Conservation (phyloP, 1,284 basidiomycete genomes). For the Hemileia vastatrix region DNA sequence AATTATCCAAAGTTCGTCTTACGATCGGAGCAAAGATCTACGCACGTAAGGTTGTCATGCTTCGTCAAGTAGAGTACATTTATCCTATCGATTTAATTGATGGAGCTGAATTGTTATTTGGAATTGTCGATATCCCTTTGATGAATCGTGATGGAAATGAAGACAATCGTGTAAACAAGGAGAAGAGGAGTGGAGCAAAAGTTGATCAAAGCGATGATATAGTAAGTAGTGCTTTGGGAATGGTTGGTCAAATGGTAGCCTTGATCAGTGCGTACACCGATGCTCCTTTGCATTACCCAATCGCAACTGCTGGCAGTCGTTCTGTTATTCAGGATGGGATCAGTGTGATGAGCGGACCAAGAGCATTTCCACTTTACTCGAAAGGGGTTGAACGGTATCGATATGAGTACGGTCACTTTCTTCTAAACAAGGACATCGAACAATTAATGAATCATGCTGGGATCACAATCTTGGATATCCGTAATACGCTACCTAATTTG, state of each 20-base stretch:
- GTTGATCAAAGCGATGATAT: constrained; percentile 32
- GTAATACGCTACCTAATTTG: constrained; percentile 90
- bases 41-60: too few species aligned
- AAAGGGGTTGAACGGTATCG: constrained; percentile 90
- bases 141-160: too few species aligned
- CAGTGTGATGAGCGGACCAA: constrained; percentile 38
- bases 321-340: constrained; percentile 38
- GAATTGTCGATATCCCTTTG: too few species aligned
- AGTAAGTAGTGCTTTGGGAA: constrained; percentile 34
- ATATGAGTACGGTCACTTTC: constrained; percentile 94
- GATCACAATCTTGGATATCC: constrained; percentile 76
- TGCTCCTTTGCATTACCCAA: constrained; percentile 35
- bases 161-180: not conserved
- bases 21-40: too few species aligned
- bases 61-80: too few species aligned
- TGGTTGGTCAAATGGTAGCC: constrained; percentile 37
- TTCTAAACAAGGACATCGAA: constrained; percentile 96
- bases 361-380: constrained; percentile 75
- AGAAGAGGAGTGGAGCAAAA: constrained; percentile 20
- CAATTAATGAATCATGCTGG: constrained; percentile 83
- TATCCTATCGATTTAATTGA: too few species aligned
- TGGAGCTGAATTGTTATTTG: too few species aligned
- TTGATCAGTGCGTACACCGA: constrained; percentile 35
- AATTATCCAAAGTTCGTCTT: too few species aligned
- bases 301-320: constrained; percentile 36